Percentiles rank a stretch among this genome's conserved stretches.
Evolutionary conservation across 2,329 filamentous ascomycete genomes (phyloP).

Genomic region (Didymellaceae sp.): DNA sequence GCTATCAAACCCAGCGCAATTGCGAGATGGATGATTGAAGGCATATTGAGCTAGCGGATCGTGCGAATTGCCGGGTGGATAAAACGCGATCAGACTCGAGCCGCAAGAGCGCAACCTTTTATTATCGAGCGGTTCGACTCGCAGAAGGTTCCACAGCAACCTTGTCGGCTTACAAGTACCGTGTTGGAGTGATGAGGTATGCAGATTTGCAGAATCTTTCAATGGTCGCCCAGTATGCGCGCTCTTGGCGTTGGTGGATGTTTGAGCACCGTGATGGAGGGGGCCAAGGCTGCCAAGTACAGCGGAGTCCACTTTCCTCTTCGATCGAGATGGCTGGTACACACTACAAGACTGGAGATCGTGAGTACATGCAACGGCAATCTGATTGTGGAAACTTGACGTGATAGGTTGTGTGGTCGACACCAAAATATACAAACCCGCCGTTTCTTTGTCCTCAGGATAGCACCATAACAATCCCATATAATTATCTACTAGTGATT

Average conservation of each 20-base stretch:
- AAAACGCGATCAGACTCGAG: slow-evolving; percentile 8
- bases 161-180: slow-evolving; percentile 19
- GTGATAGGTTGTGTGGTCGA: no score
- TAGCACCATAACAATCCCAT: no score
- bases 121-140: slow-evolving; percentile 21
- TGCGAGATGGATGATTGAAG: slow-evolving; percentile 5
- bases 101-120: slow-evolving; percentile 20
- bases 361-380: neutral
- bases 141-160: slow-evolving; percentile 7
- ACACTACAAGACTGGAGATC: neutral
- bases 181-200: slow-evolving; percentile 20
- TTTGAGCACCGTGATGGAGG: slow-evolving; percentile 42
- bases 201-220: slow-evolving; percentile 20
- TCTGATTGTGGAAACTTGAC: no score
- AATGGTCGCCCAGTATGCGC: slow-evolving; percentile 5
- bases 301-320: slow-evolving; percentile 21
- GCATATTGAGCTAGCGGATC: slow-evolving; percentile 21
- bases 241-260: slow-evolving; percentile 27
- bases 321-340: slow-evolving; percentile 16
- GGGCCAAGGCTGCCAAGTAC: slow-evolving; percentile 19
- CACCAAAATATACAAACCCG: no score
- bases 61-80: slow-evolving; percentile 1
- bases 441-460: no score
- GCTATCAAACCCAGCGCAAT: slow-evolving; percentile 8
- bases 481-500: no score